These are phyloP conservation scores for Tolypocladium amazonense DNA, from an alignment of 2,329 filamentous ascomycete genomes.

Conservation along the genomic window DNA sequence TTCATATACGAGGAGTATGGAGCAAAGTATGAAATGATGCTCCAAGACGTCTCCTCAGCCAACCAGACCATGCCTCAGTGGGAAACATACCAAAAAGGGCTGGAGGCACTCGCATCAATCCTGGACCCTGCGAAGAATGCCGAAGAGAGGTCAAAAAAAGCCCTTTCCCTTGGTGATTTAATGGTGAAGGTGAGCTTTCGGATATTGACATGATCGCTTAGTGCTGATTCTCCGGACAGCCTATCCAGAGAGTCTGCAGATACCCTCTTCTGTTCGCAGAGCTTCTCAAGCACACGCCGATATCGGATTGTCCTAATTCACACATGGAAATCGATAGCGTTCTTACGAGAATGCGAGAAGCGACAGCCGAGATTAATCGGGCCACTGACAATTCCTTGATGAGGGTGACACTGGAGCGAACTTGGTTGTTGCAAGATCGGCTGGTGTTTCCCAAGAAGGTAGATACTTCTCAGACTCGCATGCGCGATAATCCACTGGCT, in stretches of 20 bases:
- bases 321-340: constrained; percentile 71
- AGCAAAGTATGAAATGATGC: constrained; percentile 78
- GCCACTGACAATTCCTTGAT: constrained; percentile 68
- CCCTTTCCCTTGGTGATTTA: constrained; percentile 73
- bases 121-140: constrained; percentile 59
- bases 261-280: constrained; percentile 84
- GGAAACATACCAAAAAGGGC: constrained; percentile 71
- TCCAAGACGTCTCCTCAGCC: constrained; percentile 61
- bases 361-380: constrained; percentile 70
- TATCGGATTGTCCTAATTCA: constrained; percentile 72
- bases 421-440: constrained; percentile 75
- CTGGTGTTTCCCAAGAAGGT: constrained; percentile 66
- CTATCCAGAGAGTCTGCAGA: constrained; percentile 83
- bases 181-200: constrained; percentile 63
- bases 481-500: not conserved
- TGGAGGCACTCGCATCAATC: constrained; percentile 72
- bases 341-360: constrained; percentile 59
- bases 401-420: constrained; percentile 64
- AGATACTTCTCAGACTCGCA: not conserved
- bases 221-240: constrained; percentile 36
- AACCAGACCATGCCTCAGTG: constrained; percentile 61
- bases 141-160: constrained; percentile 56
- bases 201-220: not conserved
- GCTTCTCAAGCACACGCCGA: constrained; percentile 71
- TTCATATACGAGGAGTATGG: constrained; percentile 87